Conservation (phyloP, 1,284 basidiomycete genomes). For the Cystobasidium pallidum region DNA sequence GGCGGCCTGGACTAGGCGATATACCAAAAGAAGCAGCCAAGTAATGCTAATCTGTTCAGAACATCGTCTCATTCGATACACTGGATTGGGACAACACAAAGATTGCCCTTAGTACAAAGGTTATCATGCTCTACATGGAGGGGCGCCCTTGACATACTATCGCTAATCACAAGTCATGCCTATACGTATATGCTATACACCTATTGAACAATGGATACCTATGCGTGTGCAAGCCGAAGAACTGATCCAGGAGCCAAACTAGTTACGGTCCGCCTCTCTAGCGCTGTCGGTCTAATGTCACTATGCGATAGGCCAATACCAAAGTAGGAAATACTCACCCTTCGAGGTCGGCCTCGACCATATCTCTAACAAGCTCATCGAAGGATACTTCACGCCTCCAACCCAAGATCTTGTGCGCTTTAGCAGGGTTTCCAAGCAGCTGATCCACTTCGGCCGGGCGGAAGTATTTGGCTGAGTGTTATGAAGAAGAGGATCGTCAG, state of each 20-base stretch:
- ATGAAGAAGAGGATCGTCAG: constrained; percentile 37
- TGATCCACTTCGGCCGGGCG: constrained; percentile 85
- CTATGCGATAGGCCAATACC: background rate
- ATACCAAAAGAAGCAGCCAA: background rate
- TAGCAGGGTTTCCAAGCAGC: constrained; percentile 76
- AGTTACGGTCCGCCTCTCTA: constrained; percentile 19
- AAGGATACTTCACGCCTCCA: constrained; percentile 84
- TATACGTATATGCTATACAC: no score
- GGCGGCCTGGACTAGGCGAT: no score
- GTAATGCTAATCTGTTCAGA: no score
- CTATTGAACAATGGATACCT: no score
- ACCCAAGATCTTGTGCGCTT: constrained; percentile 78
- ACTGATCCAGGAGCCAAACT: no score
- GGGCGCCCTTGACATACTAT: background rate
- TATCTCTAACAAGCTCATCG: constrained; percentile 78
- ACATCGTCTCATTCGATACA: no score
- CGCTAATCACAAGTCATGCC: background rate
- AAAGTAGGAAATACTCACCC: background rate
- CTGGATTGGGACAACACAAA: no score
- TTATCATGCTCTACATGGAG: no score
- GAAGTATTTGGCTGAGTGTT: constrained; percentile 53
- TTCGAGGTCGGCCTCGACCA: constrained; percentile 75
- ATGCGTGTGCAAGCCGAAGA: no score
- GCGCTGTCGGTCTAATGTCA: constrained; percentile 10
- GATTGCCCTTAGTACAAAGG: no score